Percentiles rank a stretch among this genome's conserved stretches.
Evolutionary conservation across 495 filamentous ascomycete species (phyloP).

Genomic region (Hypoxylon subgilvum): DNA sequence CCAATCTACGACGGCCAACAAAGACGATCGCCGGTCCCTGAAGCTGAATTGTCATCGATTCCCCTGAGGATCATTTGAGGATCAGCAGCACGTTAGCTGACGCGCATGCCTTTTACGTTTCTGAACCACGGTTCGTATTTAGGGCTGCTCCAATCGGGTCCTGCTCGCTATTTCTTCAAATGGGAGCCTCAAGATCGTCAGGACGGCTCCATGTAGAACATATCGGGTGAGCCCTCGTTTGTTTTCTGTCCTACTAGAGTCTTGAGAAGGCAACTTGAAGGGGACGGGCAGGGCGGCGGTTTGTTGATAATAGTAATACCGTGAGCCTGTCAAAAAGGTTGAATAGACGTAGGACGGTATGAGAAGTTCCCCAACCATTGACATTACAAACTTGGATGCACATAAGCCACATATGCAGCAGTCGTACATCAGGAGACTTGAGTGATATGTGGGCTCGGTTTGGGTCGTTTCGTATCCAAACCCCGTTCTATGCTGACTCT

Average conservation of each 20-base stretch:
- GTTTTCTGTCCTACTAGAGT: constrained; percentile 18
- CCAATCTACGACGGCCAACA: constrained; percentile 38
- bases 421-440: constrained; percentile 2
- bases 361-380: constrained; percentile 27
- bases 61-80: constrained; percentile 35
- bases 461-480: background rate
- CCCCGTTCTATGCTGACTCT: background rate
- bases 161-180: constrained; percentile 5
- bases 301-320: constrained; percentile 34
- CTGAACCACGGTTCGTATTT: constrained; percentile 19
- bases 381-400: background rate
- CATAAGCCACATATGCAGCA: constrained; percentile 1
- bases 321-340: constrained; percentile 28
- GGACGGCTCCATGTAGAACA: background rate
- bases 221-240: constrained; percentile 26
- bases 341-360: constrained; percentile 21
- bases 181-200: constrained; percentile 21
- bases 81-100: constrained; percentile 25
- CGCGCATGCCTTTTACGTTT: constrained; percentile 18
- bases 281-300: constrained; percentile 1
- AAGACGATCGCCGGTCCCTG: constrained; percentile 32
- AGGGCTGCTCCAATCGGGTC: constrained; percentile 5
- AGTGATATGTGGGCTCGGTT: background rate
- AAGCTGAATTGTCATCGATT: constrained; percentile 28
- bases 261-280: constrained; percentile 8